Conservation (phyloP, 257 asterid genomes). For the Scutellaria galericulata region DNA sequence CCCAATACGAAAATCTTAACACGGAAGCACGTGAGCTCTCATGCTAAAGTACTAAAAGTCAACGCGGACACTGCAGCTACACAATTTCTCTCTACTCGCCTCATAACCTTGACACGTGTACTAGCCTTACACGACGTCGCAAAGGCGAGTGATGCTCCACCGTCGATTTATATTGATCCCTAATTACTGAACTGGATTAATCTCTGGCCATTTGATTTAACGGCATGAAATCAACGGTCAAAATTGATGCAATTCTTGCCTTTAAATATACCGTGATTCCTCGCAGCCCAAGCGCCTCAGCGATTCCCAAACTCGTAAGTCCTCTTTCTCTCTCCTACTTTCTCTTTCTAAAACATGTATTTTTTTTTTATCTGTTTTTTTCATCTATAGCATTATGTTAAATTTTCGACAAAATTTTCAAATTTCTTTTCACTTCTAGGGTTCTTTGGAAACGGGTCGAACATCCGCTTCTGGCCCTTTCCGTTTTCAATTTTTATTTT, state of each 20-base stretch:
- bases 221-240: slow-evolving; percentile 43
- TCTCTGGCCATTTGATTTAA: slow-evolving; percentile 42
- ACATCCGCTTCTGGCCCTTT: slow-evolving; percentile 30
- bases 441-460: slow-evolving; percentile 42
- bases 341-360: slow-evolving; percentile 29
- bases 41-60: not conserved
- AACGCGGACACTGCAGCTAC: slow-evolving; percentile 11
- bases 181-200: slow-evolving; percentile 20
- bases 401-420: slow-evolving; percentile 14
- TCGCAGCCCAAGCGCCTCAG: slow-evolving; percentile 42
- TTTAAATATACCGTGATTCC: slow-evolving; percentile 39
- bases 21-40: not conserved
- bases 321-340: slow-evolving; percentile 34
- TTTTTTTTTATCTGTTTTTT: not conserved
- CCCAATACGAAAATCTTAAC: not conserved
- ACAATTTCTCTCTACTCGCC: not conserved
- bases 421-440: slow-evolving; percentile 38
- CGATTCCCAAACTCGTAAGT: slow-evolving; percentile 53
- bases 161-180: slow-evolving; percentile 37
- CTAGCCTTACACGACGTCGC: not conserved
- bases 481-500: not conserved
- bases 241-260: slow-evolving; percentile 33
- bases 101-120: slow-evolving; percentile 10
- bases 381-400: slow-evolving; percentile 28
- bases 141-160: slow-evolving; percentile 1